Conservation (phyloP, 352 stramenopile species). For the Pilasporangium apinafurcum region DNA sequence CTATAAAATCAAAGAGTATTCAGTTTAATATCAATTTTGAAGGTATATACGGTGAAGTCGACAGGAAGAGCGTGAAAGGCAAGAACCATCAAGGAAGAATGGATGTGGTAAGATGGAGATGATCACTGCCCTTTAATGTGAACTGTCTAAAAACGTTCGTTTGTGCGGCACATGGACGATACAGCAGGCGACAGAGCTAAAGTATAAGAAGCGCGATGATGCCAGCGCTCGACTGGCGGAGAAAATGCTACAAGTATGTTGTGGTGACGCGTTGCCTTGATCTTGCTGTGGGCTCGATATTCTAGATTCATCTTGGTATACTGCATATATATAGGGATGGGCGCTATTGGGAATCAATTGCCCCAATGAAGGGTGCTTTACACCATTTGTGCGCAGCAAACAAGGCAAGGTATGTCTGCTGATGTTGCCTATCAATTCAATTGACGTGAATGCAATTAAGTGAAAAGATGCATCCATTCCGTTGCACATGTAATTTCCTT, state of each 20-base stretch:
- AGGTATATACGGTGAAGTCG: no score
- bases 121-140: no score
- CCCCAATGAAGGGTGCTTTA: constrained; percentile 64
- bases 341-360: constrained; percentile 68
- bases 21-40: no score
- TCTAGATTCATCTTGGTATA: no score
- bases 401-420: constrained; percentile 35
- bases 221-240: constrained; percentile 68
- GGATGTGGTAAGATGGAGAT: no score
- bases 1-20: no score
- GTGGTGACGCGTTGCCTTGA: neutral
- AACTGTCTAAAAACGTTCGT: no score
- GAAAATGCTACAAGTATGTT: constrained; percentile 69
- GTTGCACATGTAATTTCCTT: no score
- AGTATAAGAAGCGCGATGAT: constrained; percentile 67
- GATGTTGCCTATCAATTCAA: neutral
- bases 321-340: constrained; percentile 39
- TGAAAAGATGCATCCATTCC: neutral
- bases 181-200: constrained; percentile 13
- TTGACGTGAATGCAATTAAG: constrained; percentile 1
- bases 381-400: constrained; percentile 72
- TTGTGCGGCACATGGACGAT: no score
- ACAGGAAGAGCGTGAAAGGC: no score
- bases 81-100: no score
- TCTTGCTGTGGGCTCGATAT: neutral